Percentiles rank a stretch among this genome's conserved stretches.
phyloP scores from a whole-genome alignment of 257 asterid genomes.

The Linderniella brevidens region DNA sequence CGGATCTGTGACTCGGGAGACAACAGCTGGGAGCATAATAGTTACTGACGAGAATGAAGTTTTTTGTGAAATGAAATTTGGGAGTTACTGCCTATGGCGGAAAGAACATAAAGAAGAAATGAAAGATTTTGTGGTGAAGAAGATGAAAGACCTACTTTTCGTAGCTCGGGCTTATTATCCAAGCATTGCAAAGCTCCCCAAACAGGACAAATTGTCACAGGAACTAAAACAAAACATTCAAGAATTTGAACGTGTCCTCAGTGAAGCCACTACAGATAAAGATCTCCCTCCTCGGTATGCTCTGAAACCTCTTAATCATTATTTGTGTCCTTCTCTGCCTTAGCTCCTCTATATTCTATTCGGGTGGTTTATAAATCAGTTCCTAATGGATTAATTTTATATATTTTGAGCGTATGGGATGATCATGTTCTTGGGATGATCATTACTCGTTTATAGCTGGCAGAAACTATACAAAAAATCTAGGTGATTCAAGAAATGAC shows the following conservation, averaged over 20 bases:
- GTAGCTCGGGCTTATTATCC: constrained; percentile 98
- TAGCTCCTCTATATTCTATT: neutral
- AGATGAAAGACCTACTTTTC: constrained; percentile 90
- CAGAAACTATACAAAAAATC: constrained; percentile 2
- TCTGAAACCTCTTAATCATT: neutral
- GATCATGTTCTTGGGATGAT: too few relatives aligned
- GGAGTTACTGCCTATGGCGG: constrained; percentile 95
- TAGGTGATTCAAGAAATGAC: constrained; percentile 5
- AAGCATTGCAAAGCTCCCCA: constrained; percentile 87
- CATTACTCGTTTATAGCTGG: constrained; percentile 5
- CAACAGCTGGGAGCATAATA: constrained; percentile 11
- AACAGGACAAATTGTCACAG: constrained; percentile 60
- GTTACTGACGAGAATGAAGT: constrained; percentile 43
- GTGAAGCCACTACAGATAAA: constrained; percentile 80
- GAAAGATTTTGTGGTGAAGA: constrained; percentile 67
- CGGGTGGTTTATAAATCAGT: neutral
- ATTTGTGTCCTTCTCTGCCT: constrained; percentile 1
- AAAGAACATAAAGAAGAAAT: constrained; percentile 52
- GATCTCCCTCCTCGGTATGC: constrained; percentile 85
- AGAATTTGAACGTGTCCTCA: constrained; percentile 87
- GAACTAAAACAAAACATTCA: constrained; percentile 89
- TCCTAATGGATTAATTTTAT: too few relatives aligned
- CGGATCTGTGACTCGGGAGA: constrained; percentile 16
- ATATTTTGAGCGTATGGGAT: too few relatives aligned
- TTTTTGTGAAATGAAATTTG: constrained; percentile 65